Conservation (phyloP, 257 asterid genomes). For the Osmanthus fragrans region DNA sequence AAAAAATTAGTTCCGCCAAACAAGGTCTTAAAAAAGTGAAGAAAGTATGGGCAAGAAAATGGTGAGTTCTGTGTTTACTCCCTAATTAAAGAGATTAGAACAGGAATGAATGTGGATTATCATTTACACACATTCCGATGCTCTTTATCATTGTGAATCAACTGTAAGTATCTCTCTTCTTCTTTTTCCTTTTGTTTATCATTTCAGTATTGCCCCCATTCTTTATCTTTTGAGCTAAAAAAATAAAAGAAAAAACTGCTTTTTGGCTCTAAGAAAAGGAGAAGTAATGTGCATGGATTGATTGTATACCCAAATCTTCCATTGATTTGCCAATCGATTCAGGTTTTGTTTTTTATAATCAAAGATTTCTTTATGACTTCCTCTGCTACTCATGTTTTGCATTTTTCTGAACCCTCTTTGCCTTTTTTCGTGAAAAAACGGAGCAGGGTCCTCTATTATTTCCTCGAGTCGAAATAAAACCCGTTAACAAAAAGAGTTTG, state of each 20-base stretch:
- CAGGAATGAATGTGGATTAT: constrained; percentile 30
- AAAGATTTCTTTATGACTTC: constrained; percentile 19
- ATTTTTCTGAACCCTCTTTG: constrained; percentile 10
- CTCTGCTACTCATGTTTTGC: constrained; percentile 28
- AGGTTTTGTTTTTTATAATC: constrained; percentile 23
- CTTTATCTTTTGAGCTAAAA: constrained; percentile 15
- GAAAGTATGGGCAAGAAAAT: constrained; percentile 23
- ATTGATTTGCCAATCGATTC: constrained; percentile 35
- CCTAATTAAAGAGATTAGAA: constrained; percentile 21
- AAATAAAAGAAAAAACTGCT: background rate
- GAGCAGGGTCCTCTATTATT: constrained; percentile 25
- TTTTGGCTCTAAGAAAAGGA: constrained; percentile 26
- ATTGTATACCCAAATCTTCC: constrained; percentile 4
- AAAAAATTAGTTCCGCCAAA: too few relatives aligned
- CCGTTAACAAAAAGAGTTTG: constrained; percentile 5
- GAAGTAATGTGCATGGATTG: constrained; percentile 33
- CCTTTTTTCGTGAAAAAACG: constrained; percentile 23
- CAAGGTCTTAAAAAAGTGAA: background rate
- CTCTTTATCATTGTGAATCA: constrained; percentile 13
- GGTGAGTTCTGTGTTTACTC: constrained; percentile 11
- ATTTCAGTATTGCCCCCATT: constrained; percentile 23
- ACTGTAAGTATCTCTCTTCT: constrained; percentile 25
- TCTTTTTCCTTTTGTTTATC: constrained; percentile 17
- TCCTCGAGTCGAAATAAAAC: background rate
- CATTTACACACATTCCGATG: constrained; percentile 48